A percentile compares a stretch with the other conserved stretches of the same genome.
These are phyloP conservation scores for Colletotrichum scovillei DNA, from an alignment of 2,329 filamentous ascomycete genomes.

Conservation along the genomic window DNA sequence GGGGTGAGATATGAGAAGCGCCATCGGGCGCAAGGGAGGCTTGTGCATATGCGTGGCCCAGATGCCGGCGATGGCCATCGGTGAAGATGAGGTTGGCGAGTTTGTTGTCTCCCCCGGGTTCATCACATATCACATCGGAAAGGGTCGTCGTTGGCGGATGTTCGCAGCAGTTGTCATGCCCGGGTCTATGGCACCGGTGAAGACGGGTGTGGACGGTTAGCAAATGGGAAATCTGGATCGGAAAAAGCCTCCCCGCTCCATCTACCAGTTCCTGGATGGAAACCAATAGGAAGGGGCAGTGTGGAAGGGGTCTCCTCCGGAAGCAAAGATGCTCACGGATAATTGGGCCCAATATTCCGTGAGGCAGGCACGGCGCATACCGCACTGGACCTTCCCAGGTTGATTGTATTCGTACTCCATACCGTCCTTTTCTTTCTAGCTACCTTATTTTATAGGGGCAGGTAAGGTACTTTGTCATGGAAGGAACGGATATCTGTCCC, in stretches of 20 bases:
- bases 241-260: slow-evolving; percentile 12
- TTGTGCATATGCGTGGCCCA: neutral
- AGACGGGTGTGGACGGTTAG: slow-evolving; percentile 19
- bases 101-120: neutral
- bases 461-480: too few species aligned
- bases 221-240: slow-evolving; percentile 29
- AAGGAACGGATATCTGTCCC: too few species aligned
- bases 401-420: neutral
- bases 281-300: slow-evolving; percentile 20
- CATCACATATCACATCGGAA: slow-evolving; percentile 32
- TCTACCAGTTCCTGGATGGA: neutral
- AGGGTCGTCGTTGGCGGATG: slow-evolving; percentile 29
- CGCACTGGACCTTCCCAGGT: too few species aligned
- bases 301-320: slow-evolving; percentile 13
- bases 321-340: neutral
- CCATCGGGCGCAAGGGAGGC: slow-evolving; percentile 3
- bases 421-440: neutral
- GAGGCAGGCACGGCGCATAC: neutral
- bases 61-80: slow-evolving; percentile 1
- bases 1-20: slow-evolving; percentile 1
- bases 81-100: neutral
- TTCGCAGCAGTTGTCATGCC: slow-evolving; percentile 33
- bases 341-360: neutral
- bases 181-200: slow-evolving; percentile 34
- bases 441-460: too few species aligned